Conservation (phyloP, 371 early-diverging fungal species). For the Mortierella polycephala region DNA sequence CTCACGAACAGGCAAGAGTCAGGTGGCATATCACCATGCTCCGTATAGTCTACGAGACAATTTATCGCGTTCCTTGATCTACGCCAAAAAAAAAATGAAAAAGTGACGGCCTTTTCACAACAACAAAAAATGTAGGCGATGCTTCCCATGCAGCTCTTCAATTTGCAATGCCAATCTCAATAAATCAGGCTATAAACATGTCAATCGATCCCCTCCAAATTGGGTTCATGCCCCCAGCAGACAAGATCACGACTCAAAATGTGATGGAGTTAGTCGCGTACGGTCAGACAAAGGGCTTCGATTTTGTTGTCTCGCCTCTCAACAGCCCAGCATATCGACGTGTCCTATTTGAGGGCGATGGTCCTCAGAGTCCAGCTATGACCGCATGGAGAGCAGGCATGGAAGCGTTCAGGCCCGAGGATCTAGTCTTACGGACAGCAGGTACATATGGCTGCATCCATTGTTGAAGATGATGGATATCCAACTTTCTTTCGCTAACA, state of each 20-base stretch:
- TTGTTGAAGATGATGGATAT: background rate
- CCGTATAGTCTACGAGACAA: no score
- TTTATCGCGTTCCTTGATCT: no score
- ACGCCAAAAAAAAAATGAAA: no score
- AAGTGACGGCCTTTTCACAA: no score
- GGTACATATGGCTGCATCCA: slow-evolving; percentile 11
- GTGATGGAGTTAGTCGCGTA: slow-evolving; percentile 56
- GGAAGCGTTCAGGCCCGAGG: slow-evolving; percentile 43
- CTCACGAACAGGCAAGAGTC: no score
- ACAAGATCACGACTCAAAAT: slow-evolving; percentile 46
- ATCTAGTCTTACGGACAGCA: slow-evolving; percentile 39
- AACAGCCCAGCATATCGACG: slow-evolving; percentile 62
- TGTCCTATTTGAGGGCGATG: slow-evolving; percentile 56
- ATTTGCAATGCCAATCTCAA: slow-evolving; percentile 33
- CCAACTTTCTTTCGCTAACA: background rate
- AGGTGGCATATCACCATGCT: no score
- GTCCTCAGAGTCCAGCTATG: slow-evolving; percentile 21
- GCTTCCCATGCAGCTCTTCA: no score
- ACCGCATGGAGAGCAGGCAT: slow-evolving; percentile 42
- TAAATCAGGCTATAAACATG: slow-evolving; percentile 25
- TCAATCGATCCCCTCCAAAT: slow-evolving; percentile 28
- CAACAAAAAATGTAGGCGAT: no score
- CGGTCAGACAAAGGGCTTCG: slow-evolving; percentile 64
- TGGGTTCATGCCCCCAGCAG: slow-evolving; percentile 46
- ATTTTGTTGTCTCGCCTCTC: slow-evolving; percentile 71